Percentiles rank a stretch among this genome's conserved stretches.
These are phyloP conservation scores for Jimgerdemannia lactiflua DNA, from an alignment of 192 early-diverging fungal genomes.

Conservation along the genomic window DNA sequence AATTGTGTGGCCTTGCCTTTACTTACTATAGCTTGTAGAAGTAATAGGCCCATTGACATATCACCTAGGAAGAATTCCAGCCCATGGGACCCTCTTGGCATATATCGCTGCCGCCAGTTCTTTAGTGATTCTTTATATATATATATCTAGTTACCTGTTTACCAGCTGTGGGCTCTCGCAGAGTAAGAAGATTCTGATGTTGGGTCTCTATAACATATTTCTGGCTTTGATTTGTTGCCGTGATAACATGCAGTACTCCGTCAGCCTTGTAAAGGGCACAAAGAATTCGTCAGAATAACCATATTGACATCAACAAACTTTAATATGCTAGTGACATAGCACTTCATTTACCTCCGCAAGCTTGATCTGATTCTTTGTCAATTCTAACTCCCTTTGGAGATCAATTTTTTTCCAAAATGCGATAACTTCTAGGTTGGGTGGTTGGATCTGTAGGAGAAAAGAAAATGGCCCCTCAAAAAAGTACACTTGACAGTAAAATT, in stretches of 20 bases:
- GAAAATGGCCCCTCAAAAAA: conserved; percentile 10
- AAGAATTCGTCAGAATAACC: conserved; percentile 2
- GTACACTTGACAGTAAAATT: too few species aligned
- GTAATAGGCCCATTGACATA: too few species aligned
- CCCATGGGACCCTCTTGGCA: too few species aligned
- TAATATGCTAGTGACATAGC: background rate
- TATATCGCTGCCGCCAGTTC: too few species aligned
- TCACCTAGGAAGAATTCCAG: too few species aligned
- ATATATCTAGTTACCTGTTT: conserved; percentile 14
- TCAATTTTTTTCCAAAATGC: conserved; percentile 9
- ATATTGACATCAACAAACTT: background rate
- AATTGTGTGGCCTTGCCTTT: too few species aligned
- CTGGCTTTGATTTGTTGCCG: conserved; percentile 10
- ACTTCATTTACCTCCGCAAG: conserved; percentile 12
- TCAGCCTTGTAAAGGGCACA: conserved; percentile 6
- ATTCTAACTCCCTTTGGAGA: conserved; percentile 1
- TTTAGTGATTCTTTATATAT: too few species aligned
- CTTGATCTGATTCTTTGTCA: conserved; percentile 11
- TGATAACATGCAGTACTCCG: conserved; percentile 5
- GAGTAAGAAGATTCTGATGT: conserved; percentile 10
- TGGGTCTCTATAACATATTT: conserved; percentile 6
- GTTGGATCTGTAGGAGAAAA: conserved; percentile 7
- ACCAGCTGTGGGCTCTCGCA: background rate
- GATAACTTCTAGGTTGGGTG: conserved; percentile 6
- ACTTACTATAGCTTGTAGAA: too few species aligned